Conservation (phyloP, 2,329 filamentous ascomycete species). For the Phaeosphaeria sp. region DNA sequence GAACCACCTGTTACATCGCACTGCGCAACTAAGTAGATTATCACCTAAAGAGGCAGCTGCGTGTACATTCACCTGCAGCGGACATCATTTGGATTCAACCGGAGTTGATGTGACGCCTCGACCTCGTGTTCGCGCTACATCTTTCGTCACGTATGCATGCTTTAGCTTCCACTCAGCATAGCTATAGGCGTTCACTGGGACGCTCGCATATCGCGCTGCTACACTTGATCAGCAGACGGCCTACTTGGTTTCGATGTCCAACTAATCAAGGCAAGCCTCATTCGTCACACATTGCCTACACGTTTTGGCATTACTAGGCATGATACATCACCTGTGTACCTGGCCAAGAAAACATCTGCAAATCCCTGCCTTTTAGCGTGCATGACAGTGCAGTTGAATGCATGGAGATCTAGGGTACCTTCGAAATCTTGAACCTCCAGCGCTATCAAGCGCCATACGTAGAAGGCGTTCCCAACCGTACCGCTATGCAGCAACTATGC, state of each 20-base stretch:
- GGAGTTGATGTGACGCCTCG: neutral
- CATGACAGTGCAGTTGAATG: neutral
- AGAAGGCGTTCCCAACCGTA: no score
- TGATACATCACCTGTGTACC: neutral
- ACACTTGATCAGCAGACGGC: no score
- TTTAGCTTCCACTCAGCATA: neutral
- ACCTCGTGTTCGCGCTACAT: neutral
- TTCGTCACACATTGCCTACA: neutral
- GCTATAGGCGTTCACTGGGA: no score
- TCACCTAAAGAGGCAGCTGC: neutral
- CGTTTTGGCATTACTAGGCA: neutral
- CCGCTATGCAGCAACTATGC: no score
- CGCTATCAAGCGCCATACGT: no score
- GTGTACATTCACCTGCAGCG: neutral
- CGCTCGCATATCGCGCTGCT: no score
- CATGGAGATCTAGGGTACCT: constrained; percentile 5
- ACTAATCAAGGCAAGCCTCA: neutral
- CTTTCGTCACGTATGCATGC: neutral
- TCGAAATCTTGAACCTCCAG: constrained; percentile 41
- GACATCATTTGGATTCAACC: neutral
- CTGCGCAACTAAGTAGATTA: neutral
- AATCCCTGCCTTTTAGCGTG: neutral
- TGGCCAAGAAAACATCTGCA: neutral
- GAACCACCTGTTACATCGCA: neutral
- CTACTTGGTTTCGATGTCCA: neutral